These are phyloP conservation scores for Periconia digitata DNA, from an alignment of 2,329 filamentous ascomycete genomes.

Conservation along the genomic window DNA sequence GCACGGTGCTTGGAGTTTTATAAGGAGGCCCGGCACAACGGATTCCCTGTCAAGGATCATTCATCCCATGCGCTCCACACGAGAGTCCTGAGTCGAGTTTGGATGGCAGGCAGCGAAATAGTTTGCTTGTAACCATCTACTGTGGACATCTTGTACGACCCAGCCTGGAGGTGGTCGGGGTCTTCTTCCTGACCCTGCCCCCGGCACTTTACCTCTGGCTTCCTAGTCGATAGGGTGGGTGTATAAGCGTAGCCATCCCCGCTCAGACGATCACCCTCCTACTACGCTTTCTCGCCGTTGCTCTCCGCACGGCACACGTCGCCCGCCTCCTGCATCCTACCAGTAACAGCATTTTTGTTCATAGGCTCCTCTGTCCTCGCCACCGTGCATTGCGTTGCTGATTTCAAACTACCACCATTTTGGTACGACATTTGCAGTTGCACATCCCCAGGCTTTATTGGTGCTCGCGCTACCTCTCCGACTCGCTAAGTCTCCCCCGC, in stretches of 20 bases:
- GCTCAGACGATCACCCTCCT: constrained; percentile 34
- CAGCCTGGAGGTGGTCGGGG: constrained; percentile 20
- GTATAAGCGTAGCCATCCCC: constrained; percentile 31
- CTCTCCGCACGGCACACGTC: constrained; percentile 24
- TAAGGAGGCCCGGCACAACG: constrained; percentile 33
- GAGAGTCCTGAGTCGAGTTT: constrained; percentile 30
- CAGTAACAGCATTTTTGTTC: constrained; percentile 17
- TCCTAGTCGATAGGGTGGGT: constrained; percentile 37
- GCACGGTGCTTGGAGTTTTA: constrained; percentile 30
- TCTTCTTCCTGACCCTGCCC: constrained; percentile 23
- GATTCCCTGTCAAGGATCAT: constrained; percentile 32
- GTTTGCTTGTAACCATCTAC: constrained; percentile 25
- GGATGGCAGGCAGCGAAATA: constrained; percentile 26
- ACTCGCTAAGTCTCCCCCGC: constrained; percentile 40
- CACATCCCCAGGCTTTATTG: constrained; percentile 30
- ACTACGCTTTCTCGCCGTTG: constrained; percentile 21
- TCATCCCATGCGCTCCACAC: constrained; percentile 22
- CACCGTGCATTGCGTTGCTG: background rate
- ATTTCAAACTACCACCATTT: constrained; percentile 1
- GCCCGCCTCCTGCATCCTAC: constrained; percentile 17
- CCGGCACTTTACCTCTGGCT: constrained; percentile 33
- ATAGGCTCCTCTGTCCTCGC: constrained; percentile 6
- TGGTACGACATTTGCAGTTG: constrained; percentile 25
- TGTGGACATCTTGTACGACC: constrained; percentile 34
- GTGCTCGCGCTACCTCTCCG: constrained; percentile 26